Base-by-base conservation (phyloP, 345 rosid species). In the Sonneratia alba region DNA sequence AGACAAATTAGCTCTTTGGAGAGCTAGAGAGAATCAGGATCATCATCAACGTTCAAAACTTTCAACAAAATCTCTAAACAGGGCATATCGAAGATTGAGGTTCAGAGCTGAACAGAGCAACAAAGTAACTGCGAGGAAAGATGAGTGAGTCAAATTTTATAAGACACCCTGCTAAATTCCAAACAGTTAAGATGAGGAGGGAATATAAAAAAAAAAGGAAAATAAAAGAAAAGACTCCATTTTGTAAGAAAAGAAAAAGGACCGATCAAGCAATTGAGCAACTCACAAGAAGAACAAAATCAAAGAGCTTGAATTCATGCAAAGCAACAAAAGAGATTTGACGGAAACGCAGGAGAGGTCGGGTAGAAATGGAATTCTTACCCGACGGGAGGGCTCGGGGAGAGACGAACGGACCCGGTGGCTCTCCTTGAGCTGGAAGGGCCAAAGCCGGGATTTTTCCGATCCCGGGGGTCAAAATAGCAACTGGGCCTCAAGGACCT, bases 331-430 rank as follows among this genome's bases (percentile, higher is more conserved):
- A 0, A 1, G 16, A 32, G 4, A 22, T 18, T 9, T 24, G 55
- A 68, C 16, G 42, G 6, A 51, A 18, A n/a, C 12, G n/a, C 70
- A 8, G 13, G 16, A 49, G 49, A 37, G 16, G 68, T 19, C 36
- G 49, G 36, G 45, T 27, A 1, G 32, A 27, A 9, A 37, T 48
- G 19, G 8, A 42, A 6, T 61, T 57, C 51, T 4, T 83, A 89
- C 96, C 89, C 92, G 68, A 74, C 62, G 11, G 82, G 45, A 47
- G 51, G 81, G 67, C 82, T 73, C 48, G 82, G 73, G 18, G 84
- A 76, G 34, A 86, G 88, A 9, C 79, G 78, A 66, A 80, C 73
- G 37, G 88, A 67, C 59, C 45, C 57, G 70, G 45, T 36, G 75
- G 69, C 57, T 65, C 47, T 71, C 67, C 74, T 66, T 9, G 59